phyloP scores from a whole-genome alignment of 305 asterid species.

The Fraxinus floribunda region DNA sequence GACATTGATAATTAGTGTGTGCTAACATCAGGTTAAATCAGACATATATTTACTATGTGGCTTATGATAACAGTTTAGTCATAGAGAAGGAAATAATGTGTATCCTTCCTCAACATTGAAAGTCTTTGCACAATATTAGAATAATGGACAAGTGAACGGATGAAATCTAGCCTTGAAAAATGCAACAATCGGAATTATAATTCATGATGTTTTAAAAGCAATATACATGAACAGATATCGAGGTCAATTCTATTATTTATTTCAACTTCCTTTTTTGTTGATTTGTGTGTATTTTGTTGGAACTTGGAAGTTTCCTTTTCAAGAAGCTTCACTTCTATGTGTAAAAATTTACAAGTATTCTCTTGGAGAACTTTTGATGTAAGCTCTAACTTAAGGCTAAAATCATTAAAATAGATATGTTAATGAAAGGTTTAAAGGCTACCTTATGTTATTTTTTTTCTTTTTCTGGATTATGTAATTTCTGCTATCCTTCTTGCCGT shows the following conservation, averaged over 20 bases:
- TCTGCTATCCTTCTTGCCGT: neutral
- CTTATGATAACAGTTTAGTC: neutral
- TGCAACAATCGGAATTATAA: neutral
- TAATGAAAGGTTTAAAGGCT: neutral
- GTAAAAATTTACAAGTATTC: neutral
- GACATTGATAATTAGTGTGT: neutral
- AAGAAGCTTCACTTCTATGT: neutral
- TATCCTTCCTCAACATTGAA: neutral
- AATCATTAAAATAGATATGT: neutral
- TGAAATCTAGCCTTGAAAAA: neutral
- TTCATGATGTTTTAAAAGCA: neutral
- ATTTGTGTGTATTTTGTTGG: neutral
- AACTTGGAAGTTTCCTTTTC: neutral
- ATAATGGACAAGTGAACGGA: neutral
- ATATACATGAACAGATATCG: neutral
- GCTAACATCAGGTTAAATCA: neutral
- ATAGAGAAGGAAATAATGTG: neutral
- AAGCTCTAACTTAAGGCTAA: neutral
- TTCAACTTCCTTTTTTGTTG: neutral
- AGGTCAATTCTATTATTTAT: neutral
- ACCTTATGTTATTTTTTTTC: neutral
- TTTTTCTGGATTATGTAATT: neutral
- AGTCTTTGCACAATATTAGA: neutral
- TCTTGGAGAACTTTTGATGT: neutral
- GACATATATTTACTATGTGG: neutral